Evolutionary conservation across 1,139 yeast species (phyloP), one percentile per base, ranked within the genome.

Genomic region (Suhomyces anneliseae): DNA sequence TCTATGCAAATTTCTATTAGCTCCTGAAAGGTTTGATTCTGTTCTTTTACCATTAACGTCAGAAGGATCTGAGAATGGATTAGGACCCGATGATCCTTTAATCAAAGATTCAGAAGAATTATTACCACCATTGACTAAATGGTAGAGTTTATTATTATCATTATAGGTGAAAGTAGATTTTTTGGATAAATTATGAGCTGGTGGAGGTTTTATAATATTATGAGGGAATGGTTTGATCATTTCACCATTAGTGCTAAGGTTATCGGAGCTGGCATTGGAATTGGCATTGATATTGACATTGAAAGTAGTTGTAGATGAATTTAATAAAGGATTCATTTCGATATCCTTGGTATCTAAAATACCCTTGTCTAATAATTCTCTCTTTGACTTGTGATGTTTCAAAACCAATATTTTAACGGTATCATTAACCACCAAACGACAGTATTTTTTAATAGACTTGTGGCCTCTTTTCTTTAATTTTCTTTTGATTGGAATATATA

Each of bases 401-500:
- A 66, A 66, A 6, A 82, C 84, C 51, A 83, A 64, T 32, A 59
- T 57, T 47, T 81, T 72, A n/a, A 84, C 83, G 27, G 78, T 72
- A 34, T 72, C 68, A 60, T 83, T 83, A 48, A 84, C 81, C 42
- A 78, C 69, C 27, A 68, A 57, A 60, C 83, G 81, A 60, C 87
- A 84, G 61, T 77, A 84, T 54, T 78, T 81, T 55, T 81, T 84
- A 46, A 85, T 63, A 12, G 74, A 64, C 36, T 61, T 65, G 50
- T 54, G 68, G 5, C 76, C 74, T 15, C 65, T 62, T 12, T 64
- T 60, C 15, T 50, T 47, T 29, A 85, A 62, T 51, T 74, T 78
- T 47, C 74, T 69, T 52, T 74, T 76, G 9, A 86, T 76, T 1
- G 87, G 89, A 6, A 82, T 58, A 40, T 79, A 77, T 51, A 79